Percentiles rank a stretch among this genome's conserved stretches.
phyloP scores from a whole-genome alignment of 2,329 filamentous ascomycete genomes.

The Colletotrichum camelliae region DNA sequence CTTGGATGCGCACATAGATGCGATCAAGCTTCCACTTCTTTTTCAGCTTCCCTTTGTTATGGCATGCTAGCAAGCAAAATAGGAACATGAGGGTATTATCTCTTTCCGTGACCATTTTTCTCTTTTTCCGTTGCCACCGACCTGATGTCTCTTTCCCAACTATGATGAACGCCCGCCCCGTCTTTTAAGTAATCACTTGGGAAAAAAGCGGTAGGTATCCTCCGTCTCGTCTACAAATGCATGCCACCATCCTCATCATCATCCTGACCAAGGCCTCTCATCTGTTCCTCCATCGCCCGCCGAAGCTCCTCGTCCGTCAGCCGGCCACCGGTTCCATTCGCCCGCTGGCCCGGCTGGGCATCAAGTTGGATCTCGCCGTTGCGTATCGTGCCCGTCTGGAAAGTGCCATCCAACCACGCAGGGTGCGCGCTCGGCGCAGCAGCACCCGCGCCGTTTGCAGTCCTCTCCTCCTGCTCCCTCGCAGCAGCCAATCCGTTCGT shows the following conservation, averaged over 20 bases:
- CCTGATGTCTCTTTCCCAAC: not conserved
- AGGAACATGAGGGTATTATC: conserved; percentile 14
- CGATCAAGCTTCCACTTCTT: not conserved
- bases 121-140: not conserved
- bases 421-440: conserved; percentile 33
- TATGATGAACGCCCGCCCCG: not conserved
- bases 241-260: conserved; percentile 58
- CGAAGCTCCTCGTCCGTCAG: conserved; percentile 66
- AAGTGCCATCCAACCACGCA: conserved; percentile 69
- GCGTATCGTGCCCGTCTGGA: conserved; percentile 63
- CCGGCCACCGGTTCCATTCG: conserved; percentile 44
- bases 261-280: conserved; percentile 49
- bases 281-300: conserved; percentile 58
- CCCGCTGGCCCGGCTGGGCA: not conserved
- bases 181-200: not conserved
- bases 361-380: conserved; percentile 56
- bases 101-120: not conserved
- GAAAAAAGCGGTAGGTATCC: not conserved
- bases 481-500: conserved; percentile 23
- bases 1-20: not conserved
- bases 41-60: conserved; percentile 6
- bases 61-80: conserved; percentile 22
- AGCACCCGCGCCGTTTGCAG: conserved; percentile 7
- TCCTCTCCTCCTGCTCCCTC: conserved; percentile 12
- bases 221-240: conserved; percentile 56